Evolutionary conservation across 1,284 basidiomycete genomes (phyloP).

Genomic region (Abortiporus biennis): DNA sequence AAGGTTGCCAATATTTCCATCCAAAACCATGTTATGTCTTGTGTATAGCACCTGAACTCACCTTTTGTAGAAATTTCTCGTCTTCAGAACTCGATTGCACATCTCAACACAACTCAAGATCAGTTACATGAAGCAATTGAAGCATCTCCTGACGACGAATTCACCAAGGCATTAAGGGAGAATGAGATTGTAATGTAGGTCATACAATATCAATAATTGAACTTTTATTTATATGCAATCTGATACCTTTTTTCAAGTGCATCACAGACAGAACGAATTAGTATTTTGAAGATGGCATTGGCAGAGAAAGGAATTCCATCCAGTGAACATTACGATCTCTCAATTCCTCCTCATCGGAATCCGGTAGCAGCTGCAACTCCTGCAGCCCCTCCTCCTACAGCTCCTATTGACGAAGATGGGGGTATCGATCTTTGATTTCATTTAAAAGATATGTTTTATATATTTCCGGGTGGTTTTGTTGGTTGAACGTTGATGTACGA

Average conservation of each 20-base stretch:
- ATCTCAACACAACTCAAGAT: slow-evolving; percentile 58
- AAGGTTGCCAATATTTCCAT: slow-evolving; percentile 41
- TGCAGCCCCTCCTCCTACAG: neutral
- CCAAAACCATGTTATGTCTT: neutral
- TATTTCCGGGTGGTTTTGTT: no score
- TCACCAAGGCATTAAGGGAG: slow-evolving; percentile 43
- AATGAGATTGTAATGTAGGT: slow-evolving; percentile 50
- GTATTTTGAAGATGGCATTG: slow-evolving; percentile 58
- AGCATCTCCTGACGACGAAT: slow-evolving; percentile 33
- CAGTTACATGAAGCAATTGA: slow-evolving; percentile 45
- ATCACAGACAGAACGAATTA: slow-evolving; percentile 67
- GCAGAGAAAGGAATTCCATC: slow-evolving; percentile 49
- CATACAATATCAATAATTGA: neutral
- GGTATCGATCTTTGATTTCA: slow-evolving; percentile 12
- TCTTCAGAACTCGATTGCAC: slow-evolving; percentile 65
- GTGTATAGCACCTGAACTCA: slow-evolving; percentile 2
- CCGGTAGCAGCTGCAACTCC: neutral
- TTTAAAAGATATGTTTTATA: no score
- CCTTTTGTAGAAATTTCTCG: slow-evolving; percentile 59
- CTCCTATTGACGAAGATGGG: slow-evolving; percentile 7
- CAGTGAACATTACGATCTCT: slow-evolving; percentile 38
- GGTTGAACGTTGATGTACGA: no score
- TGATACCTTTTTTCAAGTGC: slow-evolving; percentile 34
- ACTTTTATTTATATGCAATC: neutral
- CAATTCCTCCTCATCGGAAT: slow-evolving; percentile 3